These are phyloP conservation scores for Blastomyces parvus DNA, from an alignment of 2,329 filamentous ascomycete genomes.

Conservation along the genomic window DNA sequence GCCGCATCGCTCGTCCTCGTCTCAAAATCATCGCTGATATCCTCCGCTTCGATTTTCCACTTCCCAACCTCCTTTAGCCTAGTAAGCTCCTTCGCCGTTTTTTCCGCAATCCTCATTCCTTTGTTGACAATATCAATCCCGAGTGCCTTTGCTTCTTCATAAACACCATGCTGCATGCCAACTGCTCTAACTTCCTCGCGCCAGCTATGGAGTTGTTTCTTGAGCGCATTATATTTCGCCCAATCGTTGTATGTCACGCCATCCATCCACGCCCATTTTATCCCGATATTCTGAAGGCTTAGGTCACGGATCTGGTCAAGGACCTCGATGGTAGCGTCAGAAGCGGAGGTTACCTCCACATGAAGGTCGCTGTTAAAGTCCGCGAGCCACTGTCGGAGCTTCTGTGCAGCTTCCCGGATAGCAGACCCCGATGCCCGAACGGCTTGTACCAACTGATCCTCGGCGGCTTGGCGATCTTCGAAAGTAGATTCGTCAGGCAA, in stretches of 20 bases:
- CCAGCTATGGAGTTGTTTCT: constrained; percentile 74
- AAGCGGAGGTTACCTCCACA: constrained; percentile 58
- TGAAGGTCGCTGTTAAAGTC: constrained; percentile 61
- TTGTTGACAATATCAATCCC: constrained; percentile 62
- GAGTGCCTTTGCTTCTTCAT: constrained; percentile 58
- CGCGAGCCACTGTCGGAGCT: constrained; percentile 66
- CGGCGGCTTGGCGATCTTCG: constrained; percentile 42
- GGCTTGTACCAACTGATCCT: constrained; percentile 44
- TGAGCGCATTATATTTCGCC: constrained; percentile 86
- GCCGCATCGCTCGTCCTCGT: constrained; percentile 53
- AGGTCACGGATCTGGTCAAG: constrained; percentile 74
- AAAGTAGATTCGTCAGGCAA: constrained; percentile 52
- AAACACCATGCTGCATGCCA: constrained; percentile 61
- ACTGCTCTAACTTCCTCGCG: constrained; percentile 68
- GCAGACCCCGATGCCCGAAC: constrained; percentile 60
- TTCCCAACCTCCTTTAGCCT: constrained; percentile 72
- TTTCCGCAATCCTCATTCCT: constrained; percentile 70
- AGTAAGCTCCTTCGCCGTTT: constrained; percentile 68
- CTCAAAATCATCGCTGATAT: constrained; percentile 70
- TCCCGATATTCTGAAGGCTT: constrained; percentile 81
- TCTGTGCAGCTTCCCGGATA: constrained; percentile 69
- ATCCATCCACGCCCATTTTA: constrained; percentile 91
- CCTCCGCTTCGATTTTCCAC: constrained; percentile 71
- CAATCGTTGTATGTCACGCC: constrained; percentile 95
- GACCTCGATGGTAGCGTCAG: constrained; percentile 72